Conservation (phyloP, 768 basidiomycete species). For the Tylopilus balloui region DNA sequence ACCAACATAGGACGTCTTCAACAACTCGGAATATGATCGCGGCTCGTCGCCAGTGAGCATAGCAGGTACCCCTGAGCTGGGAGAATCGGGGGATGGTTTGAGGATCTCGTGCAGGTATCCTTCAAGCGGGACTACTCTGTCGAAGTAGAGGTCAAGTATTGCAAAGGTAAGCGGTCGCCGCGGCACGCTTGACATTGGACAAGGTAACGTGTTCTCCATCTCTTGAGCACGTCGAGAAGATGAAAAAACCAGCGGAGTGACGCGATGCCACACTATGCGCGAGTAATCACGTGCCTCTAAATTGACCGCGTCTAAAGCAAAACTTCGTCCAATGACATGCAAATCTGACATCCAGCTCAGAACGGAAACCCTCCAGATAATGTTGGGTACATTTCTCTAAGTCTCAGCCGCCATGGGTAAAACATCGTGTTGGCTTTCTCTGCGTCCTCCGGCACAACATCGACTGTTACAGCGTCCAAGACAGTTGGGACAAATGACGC, state of each 20-base stretch:
- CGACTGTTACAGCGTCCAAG: neutral
- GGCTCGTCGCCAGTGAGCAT: conserved; percentile 22
- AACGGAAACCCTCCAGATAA: too few species aligned
- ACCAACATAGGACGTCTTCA: conserved; percentile 48
- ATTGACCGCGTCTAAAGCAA: too few species aligned
- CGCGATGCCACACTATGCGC: neutral
- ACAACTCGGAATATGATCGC: conserved; percentile 31
- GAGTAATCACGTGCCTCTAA: too few species aligned
- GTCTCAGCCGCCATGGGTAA: too few species aligned
- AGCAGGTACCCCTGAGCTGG: conserved; percentile 3
- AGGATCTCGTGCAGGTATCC: conserved; percentile 40
- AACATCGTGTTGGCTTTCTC: neutral
- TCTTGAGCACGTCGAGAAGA: neutral
- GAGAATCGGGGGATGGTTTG: conserved; percentile 9
- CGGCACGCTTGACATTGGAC: conserved; percentile 1
- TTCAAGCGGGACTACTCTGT: conserved; percentile 36
- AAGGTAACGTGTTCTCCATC: neutral
- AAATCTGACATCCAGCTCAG: too few species aligned
- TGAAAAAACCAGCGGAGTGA: neutral
- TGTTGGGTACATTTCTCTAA: too few species aligned
- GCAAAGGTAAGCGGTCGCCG: conserved; percentile 21
- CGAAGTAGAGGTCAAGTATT: conserved; percentile 44
- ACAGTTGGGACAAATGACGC: neutral
- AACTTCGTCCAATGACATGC: too few species aligned
- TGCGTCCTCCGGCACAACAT: neutral